phyloP scores from a whole-genome alignment of 2,329 filamentous ascomycete genomes.

The Xylaria sp. region DNA sequence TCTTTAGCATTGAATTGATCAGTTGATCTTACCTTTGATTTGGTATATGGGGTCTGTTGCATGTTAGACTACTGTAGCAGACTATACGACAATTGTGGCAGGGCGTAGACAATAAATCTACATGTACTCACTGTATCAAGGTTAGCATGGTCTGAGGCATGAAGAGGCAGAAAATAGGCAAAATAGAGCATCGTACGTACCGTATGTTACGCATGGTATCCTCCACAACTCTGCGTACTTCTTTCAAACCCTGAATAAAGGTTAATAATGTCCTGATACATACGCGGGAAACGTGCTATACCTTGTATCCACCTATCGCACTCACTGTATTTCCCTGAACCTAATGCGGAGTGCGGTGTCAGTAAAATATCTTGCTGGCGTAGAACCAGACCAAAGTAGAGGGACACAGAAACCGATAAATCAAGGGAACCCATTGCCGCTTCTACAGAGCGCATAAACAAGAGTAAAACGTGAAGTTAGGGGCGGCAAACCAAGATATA shows the following conservation, averaged over 20 bases:
- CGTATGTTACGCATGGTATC: conserved; percentile 96
- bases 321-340: conserved; percentile 94
- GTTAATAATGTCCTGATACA: neutral
- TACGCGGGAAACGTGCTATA: neutral
- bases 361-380: neutral
- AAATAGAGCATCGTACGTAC: neutral
- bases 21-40: conserved; percentile 42
- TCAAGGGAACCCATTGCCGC: neutral
- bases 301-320: conserved; percentile 87
- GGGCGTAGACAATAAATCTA: neutral
- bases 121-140: conserved; percentile 10
- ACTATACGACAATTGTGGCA: neutral
- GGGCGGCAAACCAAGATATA: conserved; percentile 73
- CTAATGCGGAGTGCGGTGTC: neutral
- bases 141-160: conserved; percentile 1
- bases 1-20: neutral
- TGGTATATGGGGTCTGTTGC: conserved; percentile 78
- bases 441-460: neutral
- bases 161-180: neutral
- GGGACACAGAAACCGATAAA: neutral
- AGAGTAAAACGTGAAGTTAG: neutral
- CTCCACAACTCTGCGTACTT: conserved; percentile 85
- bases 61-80: neutral
- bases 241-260: conserved; percentile 71
- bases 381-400: neutral